Percentiles rank a stretch among this genome's conserved stretches.
These are phyloP conservation scores for Scalesia atractyloides DNA, from an alignment of 129 eudicot genomes.

Conservation along the genomic window DNA sequence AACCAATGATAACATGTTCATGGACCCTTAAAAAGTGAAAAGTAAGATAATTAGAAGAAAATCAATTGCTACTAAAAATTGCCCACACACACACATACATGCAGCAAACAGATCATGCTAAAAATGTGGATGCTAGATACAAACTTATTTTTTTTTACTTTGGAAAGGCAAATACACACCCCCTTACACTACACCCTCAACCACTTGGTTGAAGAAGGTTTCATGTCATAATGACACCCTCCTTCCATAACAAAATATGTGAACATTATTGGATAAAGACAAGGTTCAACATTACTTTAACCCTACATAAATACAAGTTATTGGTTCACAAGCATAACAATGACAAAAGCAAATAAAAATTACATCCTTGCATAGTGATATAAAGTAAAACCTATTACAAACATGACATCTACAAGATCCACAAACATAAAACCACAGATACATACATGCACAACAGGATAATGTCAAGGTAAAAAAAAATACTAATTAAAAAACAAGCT, in stretches of 20 bases:
- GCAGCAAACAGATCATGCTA: background rate
- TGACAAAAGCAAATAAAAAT: no score
- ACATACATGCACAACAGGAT: background rate
- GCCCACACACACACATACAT: background rate
- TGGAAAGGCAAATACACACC: no score
- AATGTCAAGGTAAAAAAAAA: no score
- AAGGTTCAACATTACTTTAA: no score
- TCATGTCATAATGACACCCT: background rate
- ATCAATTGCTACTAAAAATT: background rate
- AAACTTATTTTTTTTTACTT: background rate
- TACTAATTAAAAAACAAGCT: constrained; percentile 18
- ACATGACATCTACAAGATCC: constrained; percentile 13
- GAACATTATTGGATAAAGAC: no score
- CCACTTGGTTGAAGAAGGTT: no score
- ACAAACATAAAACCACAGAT: background rate
- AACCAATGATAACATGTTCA: background rate
- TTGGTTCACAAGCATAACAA: no score
- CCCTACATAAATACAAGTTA: no score
- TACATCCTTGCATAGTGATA: background rate
- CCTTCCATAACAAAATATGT: background rate
- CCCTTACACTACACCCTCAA: no score
- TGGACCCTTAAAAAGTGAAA: background rate
- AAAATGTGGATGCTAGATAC: constrained; percentile 9
- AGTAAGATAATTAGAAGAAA: no score
- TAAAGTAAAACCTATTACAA: background rate